phyloP scores from a whole-genome alignment of 257 asterid species.

The Schizonepeta tenuifolia region DNA sequence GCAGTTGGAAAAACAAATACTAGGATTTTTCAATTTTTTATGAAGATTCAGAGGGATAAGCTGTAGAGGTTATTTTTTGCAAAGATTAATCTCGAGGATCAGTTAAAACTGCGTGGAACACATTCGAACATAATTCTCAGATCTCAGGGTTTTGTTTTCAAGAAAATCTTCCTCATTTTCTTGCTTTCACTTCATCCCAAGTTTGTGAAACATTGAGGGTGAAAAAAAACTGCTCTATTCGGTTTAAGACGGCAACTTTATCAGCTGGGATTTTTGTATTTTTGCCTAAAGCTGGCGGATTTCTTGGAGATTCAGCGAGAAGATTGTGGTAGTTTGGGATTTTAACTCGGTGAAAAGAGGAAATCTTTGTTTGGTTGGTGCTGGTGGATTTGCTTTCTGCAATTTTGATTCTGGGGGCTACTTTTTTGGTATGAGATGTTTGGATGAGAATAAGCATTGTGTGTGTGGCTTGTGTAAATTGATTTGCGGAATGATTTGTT shows the following conservation, averaged over 20 bases:
- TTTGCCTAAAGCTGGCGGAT: conserved; percentile 26
- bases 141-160: conserved; percentile 67
- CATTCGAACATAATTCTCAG: conserved; percentile 50
- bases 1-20: conserved; percentile 37
- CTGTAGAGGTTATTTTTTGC: conserved; percentile 9
- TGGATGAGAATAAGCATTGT: conserved; percentile 33
- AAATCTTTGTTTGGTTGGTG: conserved; percentile 38
- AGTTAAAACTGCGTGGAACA: conserved; percentile 45
- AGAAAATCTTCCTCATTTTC: conserved; percentile 44
- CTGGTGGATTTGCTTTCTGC: conserved; percentile 42
- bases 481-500: conserved; percentile 35
- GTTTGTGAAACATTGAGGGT: conserved; percentile 30
- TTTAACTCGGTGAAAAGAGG: conserved; percentile 32
- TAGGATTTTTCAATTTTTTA: conserved; percentile 25
- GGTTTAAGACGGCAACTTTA: conserved; percentile 45
- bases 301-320: conserved; percentile 27
- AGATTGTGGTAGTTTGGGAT: conserved; percentile 39
- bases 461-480: conserved; percentile 35
- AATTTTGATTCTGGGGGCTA: conserved; percentile 37
- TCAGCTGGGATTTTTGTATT: conserved; percentile 39
- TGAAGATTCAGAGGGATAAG: conserved; percentile 33
- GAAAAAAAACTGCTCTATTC: conserved; percentile 3
- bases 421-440: conserved; percentile 38
- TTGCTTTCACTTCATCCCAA: conserved; percentile 32
- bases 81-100: conserved; percentile 49